Evolutionary conservation across 768 basidiomycete species (phyloP).

Genomic region (Boletellus ananas): DNA sequence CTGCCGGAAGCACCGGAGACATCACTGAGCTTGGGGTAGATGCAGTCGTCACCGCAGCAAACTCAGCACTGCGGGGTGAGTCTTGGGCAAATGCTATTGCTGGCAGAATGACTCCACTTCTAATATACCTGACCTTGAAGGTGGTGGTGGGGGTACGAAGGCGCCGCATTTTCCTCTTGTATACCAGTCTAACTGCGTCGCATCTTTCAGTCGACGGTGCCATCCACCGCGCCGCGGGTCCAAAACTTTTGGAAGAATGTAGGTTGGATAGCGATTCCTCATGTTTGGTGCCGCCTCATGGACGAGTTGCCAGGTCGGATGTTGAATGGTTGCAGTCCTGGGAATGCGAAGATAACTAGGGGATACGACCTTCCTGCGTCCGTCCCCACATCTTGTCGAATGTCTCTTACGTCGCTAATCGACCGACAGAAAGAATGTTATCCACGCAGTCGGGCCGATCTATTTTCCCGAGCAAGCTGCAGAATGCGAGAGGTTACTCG

Average conservation of each 20-base stretch:
- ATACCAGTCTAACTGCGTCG: neutral
- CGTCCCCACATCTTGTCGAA: slow-evolving; percentile 27
- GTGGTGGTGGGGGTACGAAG: slow-evolving; percentile 70
- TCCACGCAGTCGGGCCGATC: slow-evolving; percentile 80
- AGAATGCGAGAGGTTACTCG: slow-evolving; percentile 49
- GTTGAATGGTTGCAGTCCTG: slow-evolving; percentile 65
- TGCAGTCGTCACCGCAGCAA: slow-evolving; percentile 81
- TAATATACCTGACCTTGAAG: slow-evolving; percentile 34
- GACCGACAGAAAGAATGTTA: slow-evolving; percentile 55
- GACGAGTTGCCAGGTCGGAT: slow-evolving; percentile 60
- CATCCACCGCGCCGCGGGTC: slow-evolving; percentile 75
- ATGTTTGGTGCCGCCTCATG: slow-evolving; percentile 1
- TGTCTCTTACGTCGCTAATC: neutral
- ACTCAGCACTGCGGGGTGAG: slow-evolving; percentile 63
- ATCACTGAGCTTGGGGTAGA: slow-evolving; percentile 72
- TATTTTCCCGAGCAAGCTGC: slow-evolving; percentile 41
- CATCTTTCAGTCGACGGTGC: slow-evolving; percentile 67
- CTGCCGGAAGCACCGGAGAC: slow-evolving; percentile 62
- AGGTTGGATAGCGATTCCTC: slow-evolving; percentile 17
- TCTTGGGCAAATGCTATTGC: neutral
- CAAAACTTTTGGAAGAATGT: slow-evolving; percentile 67
- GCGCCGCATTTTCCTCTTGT: neutral
- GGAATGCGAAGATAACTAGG: slow-evolving; percentile 74
- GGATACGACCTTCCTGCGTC: slow-evolving; percentile 78
- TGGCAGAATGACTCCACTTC: neutral